phyloP scores from a whole-genome alignment of 2,329 filamentous ascomycete species.

The Ophiosphaerella narmari region DNA sequence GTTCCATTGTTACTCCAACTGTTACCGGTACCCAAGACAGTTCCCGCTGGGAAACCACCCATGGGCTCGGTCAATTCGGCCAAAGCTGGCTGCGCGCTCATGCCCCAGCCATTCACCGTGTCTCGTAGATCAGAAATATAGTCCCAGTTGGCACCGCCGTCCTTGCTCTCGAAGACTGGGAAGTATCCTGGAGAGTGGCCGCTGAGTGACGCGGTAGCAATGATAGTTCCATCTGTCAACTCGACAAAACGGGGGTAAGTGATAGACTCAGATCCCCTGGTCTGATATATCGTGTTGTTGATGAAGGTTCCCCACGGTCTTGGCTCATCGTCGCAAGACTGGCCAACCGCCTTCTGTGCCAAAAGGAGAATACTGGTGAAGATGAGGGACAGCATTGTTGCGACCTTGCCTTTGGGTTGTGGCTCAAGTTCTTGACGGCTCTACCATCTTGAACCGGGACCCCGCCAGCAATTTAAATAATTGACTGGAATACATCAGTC shows the following conservation, averaged over 20 bases:
- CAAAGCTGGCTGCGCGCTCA: slow-evolving; percentile 55
- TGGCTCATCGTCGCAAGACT: slow-evolving; percentile 1
- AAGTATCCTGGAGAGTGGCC: slow-evolving; percentile 35
- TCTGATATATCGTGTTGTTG: slow-evolving; percentile 27
- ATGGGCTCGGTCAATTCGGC: slow-evolving; percentile 17
- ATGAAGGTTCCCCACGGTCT: slow-evolving; percentile 21
- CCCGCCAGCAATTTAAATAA: not conserved
- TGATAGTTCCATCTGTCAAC: slow-evolving; percentile 20
- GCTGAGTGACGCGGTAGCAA: slow-evolving; percentile 19
- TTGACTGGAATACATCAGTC: not conserved
- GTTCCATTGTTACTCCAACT: slow-evolving; percentile 54
- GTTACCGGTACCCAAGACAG: slow-evolving; percentile 51
- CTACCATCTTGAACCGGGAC: not conserved
- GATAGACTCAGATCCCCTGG: slow-evolving; percentile 12
- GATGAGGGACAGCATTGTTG: not conserved
- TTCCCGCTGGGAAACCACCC: slow-evolving; percentile 24
- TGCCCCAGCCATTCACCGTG: slow-evolving; percentile 64
- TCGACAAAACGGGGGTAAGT: slow-evolving; percentile 23
- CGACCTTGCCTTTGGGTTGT: not conserved
- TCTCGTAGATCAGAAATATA: slow-evolving; percentile 65
- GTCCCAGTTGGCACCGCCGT: slow-evolving; percentile 59
- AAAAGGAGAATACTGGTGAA: not conserved
- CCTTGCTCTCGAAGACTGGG: slow-evolving; percentile 49
- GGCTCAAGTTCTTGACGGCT: not conserved
- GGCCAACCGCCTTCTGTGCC: slow-evolving; percentile 1